These are phyloP conservation scores for Cyclotella distinguenda DNA, from an alignment of 108 stramenopile species.

Conservation along the genomic window DNA sequence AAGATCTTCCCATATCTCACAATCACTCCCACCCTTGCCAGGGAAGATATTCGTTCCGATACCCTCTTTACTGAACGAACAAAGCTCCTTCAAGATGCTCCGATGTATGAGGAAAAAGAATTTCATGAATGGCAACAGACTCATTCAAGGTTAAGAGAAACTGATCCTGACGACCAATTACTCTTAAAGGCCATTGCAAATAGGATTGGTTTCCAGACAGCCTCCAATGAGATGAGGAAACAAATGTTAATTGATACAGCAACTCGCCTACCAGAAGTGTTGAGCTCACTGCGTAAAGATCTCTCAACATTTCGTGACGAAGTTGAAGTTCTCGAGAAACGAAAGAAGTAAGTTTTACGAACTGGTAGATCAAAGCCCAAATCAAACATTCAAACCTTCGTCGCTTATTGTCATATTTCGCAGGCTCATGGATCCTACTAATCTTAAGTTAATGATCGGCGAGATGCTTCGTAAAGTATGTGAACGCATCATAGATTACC, in stretches of 20 bases:
- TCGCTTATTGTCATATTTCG: neutral
- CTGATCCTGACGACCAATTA: slow-evolving; percentile 41
- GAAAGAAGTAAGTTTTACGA: slow-evolving; percentile 14
- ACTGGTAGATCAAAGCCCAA: neutral
- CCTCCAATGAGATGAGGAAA: slow-evolving; percentile 62
- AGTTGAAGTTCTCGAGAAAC: slow-evolving; percentile 40
- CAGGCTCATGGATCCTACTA: neutral
- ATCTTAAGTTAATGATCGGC: slow-evolving; percentile 25
- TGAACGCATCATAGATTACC: slow-evolving; percentile 50
- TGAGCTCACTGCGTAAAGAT: slow-evolving; percentile 51
- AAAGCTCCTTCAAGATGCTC: slow-evolving; percentile 46
- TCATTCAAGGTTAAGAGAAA: slow-evolving; percentile 43
- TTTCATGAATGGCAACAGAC: slow-evolving; percentile 51
- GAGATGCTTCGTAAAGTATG: slow-evolving; percentile 52
- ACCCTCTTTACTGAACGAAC: slow-evolving; percentile 48
- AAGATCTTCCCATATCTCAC: slow-evolving; percentile 55
- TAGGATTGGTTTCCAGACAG: slow-evolving; percentile 54
- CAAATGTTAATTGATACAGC: slow-evolving; percentile 74
- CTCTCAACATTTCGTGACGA: slow-evolving; percentile 42
- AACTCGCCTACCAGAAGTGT: slow-evolving; percentile 67
- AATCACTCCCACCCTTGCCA: slow-evolving; percentile 68
- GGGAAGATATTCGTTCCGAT: slow-evolving; percentile 59
- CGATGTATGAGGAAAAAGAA: slow-evolving; percentile 44
- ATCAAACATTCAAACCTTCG: neutral
- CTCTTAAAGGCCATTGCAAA: slow-evolving; percentile 27